Percentiles rank a stretch among this genome's conserved stretches.
Conservation (phyloP, 2,329 filamentous ascomycete genomes). For the Cladobotryum protrusum region DNA sequence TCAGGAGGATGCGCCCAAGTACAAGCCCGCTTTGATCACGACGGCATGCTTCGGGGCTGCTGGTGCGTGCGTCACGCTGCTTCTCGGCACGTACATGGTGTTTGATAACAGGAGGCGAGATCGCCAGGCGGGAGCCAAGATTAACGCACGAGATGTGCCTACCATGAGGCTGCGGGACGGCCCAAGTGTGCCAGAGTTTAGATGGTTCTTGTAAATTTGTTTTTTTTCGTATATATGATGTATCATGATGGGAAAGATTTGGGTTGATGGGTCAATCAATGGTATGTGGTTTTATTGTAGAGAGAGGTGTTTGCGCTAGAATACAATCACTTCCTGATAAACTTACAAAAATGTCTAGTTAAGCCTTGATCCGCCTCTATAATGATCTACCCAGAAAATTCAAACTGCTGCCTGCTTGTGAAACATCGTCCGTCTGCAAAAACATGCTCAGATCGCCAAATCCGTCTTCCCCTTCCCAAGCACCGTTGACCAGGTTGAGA, state of each 20-base stretch:
- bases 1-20: conserved; percentile 57
- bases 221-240: not conserved
- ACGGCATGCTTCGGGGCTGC: conserved; percentile 58
- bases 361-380: not conserved
- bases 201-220: conserved; percentile 40
- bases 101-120: conserved; percentile 49
- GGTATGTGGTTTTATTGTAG: not conserved
- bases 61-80: conserved; percentile 48
- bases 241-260: not conserved
- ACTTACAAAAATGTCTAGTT: not conserved
- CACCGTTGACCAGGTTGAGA: conserved; percentile 27
- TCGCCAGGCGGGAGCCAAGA: conserved; percentile 41
- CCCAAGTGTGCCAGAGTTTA: conserved; percentile 39
- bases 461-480: conserved; percentile 31
- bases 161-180: conserved; percentile 45
- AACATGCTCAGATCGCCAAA: conserved; percentile 29
- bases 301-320: not conserved
- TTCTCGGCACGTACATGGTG: conserved; percentile 57
- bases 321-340: not conserved
- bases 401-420: conserved; percentile 22
- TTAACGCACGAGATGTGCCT: conserved; percentile 41
- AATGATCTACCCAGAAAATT: conserved; percentile 24
- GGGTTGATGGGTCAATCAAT: not conserved
- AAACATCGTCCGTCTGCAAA: conserved; percentile 25
- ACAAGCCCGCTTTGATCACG: conserved; percentile 58